phyloP scores from a whole-genome alignment of 129 eudicot species.

The Kitagawia praeruptora region DNA sequence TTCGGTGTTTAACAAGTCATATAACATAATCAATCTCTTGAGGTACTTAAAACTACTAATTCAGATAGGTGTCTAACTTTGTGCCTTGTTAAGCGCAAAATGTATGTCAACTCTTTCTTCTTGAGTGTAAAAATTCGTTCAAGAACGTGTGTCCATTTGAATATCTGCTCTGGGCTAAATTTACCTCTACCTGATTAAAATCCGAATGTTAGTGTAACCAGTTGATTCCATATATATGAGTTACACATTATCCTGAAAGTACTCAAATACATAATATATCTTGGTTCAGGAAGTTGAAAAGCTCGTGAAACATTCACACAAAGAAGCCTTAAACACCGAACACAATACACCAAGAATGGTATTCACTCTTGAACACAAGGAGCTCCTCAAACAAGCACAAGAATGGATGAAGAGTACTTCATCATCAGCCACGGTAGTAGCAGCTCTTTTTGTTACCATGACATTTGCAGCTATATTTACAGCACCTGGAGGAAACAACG shows the following conservation, averaged over 20 bases:
- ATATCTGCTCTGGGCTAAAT: too few relatives aligned
- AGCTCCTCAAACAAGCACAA: neutral
- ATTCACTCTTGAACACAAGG: conserved; percentile 12
- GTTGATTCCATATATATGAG: too few relatives aligned
- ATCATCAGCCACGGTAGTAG: conserved; percentile 13
- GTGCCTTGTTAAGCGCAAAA: too few relatives aligned
- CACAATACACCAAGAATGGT: conserved; percentile 6
- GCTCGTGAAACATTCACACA: neutral
- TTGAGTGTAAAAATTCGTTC: too few relatives aligned
- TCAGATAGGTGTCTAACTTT: too few relatives aligned
- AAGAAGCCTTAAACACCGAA: neutral
- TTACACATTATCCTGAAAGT: neutral
- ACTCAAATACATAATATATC: neutral
- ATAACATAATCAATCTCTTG: too few relatives aligned
- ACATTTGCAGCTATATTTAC: conserved; percentile 8
- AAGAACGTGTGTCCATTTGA: too few relatives aligned
- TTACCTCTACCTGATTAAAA: too few relatives aligned
- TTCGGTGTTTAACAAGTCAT: too few relatives aligned
- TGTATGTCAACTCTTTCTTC: too few relatives aligned
- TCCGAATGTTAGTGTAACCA: too few relatives aligned
- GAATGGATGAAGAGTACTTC: conserved; percentile 17
- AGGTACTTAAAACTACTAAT: too few relatives aligned
- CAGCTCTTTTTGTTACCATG: conserved; percentile 8
- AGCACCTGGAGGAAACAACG: conserved; percentile 14
- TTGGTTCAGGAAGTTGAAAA: conserved; percentile 15